A percentile compares a stretch with the other conserved stretches of the same genome.
These are phyloP conservation scores for Brettanomyces naardenensis DNA, from an alignment of 805 yeast species.

Conservation along the genomic window DNA sequence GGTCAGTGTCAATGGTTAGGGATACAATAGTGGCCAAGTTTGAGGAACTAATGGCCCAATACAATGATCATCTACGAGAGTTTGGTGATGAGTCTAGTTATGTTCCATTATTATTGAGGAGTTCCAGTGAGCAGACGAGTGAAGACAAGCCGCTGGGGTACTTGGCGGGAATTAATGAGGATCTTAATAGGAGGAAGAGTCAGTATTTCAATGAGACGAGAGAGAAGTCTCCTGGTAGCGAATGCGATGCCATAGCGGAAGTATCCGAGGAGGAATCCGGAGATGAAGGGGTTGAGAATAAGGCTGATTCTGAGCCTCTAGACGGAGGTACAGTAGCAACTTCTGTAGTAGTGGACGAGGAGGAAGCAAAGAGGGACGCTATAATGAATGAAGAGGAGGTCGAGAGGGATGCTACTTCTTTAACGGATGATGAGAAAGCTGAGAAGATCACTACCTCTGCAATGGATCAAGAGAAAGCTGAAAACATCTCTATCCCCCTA, in stretches of 20 bases:
- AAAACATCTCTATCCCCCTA: no score
- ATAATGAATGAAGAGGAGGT: no score
- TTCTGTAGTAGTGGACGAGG: no score
- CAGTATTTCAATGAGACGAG: not conserved
- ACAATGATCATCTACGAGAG: constrained; percentile 4
- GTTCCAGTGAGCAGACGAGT: constrained; percentile 33
- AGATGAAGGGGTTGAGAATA: not conserved
- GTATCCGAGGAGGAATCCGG: constrained; percentile 19
- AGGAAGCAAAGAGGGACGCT: no score
- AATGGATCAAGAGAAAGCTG: no score
- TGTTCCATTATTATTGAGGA: constrained; percentile 15
- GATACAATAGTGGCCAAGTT: constrained; percentile 7
- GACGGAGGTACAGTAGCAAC: no score
- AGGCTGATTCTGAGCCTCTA: constrained; percentile 1
- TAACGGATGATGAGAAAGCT: no score
- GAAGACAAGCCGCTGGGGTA: not conserved
- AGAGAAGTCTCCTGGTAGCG: constrained; percentile 14
- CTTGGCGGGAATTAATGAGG: not conserved
- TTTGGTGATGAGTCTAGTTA: constrained; percentile 5
- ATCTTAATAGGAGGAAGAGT: not conserved
- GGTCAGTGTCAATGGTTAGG: constrained; percentile 7
- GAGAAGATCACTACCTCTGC: no score
- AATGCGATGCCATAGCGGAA: constrained; percentile 22
- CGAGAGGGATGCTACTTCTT: no score
- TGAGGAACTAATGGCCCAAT: constrained; percentile 11